These are phyloP conservation scores for Colletotrichum musae DNA, from an alignment of 2,329 filamentous ascomycete genomes.

Conservation along the genomic window DNA sequence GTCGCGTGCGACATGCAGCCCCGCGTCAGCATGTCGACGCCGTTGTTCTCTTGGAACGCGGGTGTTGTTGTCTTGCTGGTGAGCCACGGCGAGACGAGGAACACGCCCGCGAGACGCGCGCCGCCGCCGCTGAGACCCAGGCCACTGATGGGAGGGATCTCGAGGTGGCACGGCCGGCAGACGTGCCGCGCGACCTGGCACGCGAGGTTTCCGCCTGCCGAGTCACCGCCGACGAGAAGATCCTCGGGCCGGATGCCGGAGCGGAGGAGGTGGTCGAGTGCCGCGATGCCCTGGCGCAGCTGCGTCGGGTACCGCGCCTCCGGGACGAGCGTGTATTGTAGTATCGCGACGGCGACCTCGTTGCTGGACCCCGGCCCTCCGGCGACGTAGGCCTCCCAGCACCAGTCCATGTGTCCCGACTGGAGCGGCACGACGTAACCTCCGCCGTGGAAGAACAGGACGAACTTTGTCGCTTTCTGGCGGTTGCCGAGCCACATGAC, in stretches of 20 bases:
- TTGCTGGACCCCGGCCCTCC: slow-evolving; percentile 22
- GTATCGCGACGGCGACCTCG: slow-evolving; percentile 38
- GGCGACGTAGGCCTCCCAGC: slow-evolving; percentile 45
- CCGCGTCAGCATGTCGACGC: slow-evolving; percentile 52
- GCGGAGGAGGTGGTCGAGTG: slow-evolving; percentile 48
- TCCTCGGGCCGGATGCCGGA: slow-evolving; percentile 49
- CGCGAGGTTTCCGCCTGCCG: slow-evolving; percentile 54
- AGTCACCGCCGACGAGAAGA: slow-evolving; percentile 54
- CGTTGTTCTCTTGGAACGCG: slow-evolving; percentile 47
- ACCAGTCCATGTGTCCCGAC: slow-evolving; percentile 47
- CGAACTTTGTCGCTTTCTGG: slow-evolving; percentile 45
- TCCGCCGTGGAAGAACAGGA: slow-evolving; percentile 51
- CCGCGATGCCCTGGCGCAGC: slow-evolving; percentile 43
- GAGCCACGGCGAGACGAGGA: slow-evolving; percentile 53
- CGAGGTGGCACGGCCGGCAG: slow-evolving; percentile 48
- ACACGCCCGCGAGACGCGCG: slow-evolving; percentile 47
- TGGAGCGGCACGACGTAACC: slow-evolving; percentile 46
- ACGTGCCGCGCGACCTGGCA: slow-evolving; percentile 52
- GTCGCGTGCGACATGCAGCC: slow-evolving; percentile 25
- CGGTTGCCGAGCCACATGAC: slow-evolving; percentile 50
- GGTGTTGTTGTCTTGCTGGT: slow-evolving; percentile 41
- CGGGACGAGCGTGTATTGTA: slow-evolving; percentile 41
- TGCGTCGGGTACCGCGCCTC: slow-evolving; percentile 38
- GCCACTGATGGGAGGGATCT: slow-evolving; percentile 39
- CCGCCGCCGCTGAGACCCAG: slow-evolving; percentile 40